phyloP scores from a whole-genome alignment of 345 rosid species.

The Brassica incana region DNA sequence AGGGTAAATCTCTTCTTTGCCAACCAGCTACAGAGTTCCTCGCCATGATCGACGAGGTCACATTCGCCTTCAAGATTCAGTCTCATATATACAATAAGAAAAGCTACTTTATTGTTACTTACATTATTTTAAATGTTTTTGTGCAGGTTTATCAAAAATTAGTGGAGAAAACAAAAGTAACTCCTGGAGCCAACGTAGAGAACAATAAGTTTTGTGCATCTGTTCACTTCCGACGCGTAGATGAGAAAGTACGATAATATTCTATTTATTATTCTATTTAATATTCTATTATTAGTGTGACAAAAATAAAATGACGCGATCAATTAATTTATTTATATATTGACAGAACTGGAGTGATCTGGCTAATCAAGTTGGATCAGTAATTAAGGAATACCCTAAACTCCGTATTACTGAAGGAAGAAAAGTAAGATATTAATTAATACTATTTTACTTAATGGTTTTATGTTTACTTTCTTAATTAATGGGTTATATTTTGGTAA shows the following conservation, averaged over 20 bases:
- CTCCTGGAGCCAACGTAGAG: constrained; percentile 81
- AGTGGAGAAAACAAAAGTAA: constrained; percentile 62
- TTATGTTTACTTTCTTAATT: background rate
- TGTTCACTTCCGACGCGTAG: constrained; percentile 89
- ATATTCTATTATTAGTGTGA: background rate
- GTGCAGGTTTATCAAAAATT: constrained; percentile 51
- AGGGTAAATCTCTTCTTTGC: constrained; percentile 57
- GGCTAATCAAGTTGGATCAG: constrained; percentile 67
- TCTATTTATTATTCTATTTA: background rate
- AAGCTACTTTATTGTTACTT: background rate
- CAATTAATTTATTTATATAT: background rate
- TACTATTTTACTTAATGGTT: background rate
- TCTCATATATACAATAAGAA: background rate
- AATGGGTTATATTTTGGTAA: constrained; percentile 2
- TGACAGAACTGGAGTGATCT: constrained; percentile 75
- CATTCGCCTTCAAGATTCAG: constrained; percentile 20
- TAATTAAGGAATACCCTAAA: constrained; percentile 66
- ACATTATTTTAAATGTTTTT: background rate
- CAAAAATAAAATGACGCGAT: background rate
- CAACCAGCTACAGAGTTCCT: constrained; percentile 87
- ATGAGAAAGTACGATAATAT: constrained; percentile 62
- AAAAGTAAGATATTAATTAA: constrained; percentile 53
- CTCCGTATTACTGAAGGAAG: constrained; percentile 80
- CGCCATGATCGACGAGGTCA: constrained; percentile 86
- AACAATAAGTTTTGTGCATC: constrained; percentile 92